phyloP scores from a whole-genome alignment of 164 flowering plant species.

The Tetrastigma voinierianum region DNA sequence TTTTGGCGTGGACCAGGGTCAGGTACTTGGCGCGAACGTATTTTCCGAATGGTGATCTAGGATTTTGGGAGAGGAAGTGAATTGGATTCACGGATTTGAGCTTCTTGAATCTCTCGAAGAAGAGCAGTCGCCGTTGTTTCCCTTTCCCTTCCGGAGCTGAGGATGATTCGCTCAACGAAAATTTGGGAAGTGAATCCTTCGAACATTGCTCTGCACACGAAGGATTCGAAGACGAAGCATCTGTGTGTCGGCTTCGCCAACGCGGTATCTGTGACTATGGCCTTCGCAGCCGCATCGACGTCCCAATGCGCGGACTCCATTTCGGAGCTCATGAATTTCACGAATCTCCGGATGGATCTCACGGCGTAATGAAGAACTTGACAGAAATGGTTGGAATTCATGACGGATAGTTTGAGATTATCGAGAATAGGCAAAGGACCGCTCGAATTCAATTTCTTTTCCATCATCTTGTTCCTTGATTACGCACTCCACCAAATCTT shows the following conservation, averaged over 20 bases:
- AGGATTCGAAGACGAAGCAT: conserved; percentile 61
- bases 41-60: conserved; percentile 45
- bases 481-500: conserved; percentile 26
- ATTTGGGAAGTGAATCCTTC: conserved; percentile 55
- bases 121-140: conserved; percentile 1
- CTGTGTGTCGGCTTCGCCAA: conserved; percentile 39
- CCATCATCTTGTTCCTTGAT: conserved; percentile 32
- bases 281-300: conserved; percentile 48
- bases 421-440: conserved; percentile 46
- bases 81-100: conserved; percentile 39
- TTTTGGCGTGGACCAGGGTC: conserved; percentile 63
- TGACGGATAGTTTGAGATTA: conserved; percentile 35
- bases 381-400: conserved; percentile 53
- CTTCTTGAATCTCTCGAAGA: conserved; percentile 49
- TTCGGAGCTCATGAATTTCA: conserved; percentile 56
- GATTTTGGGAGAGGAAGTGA: conserved; percentile 38
- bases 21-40: conserved; percentile 60
- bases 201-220: conserved; percentile 59
- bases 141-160: conserved; percentile 4
- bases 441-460: conserved; percentile 54
- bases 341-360: conserved; percentile 62
- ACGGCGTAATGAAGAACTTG: conserved; percentile 43
- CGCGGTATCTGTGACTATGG: conserved; percentile 34
- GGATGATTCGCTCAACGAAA: conserved; percentile 21
- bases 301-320: conserved; percentile 82